phyloP scores from a whole-genome alignment of 179 eudicot genomes.

The Beta macrorhiza region DNA sequence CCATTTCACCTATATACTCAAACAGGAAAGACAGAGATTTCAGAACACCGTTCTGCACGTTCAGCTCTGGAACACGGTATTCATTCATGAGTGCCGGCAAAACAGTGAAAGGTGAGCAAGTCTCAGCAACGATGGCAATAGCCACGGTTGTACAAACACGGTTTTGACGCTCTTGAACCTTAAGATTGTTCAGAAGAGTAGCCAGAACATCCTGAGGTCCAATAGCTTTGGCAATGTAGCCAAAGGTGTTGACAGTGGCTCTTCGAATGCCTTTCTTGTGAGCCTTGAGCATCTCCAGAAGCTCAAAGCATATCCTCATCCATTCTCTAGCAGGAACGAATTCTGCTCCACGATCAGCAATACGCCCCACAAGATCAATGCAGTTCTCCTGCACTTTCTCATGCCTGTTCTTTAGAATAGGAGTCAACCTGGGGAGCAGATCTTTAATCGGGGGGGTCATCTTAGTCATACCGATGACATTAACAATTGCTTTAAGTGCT shows the following conservation, averaged over 20 bases:
- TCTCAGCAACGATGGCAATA: constrained; percentile 91
- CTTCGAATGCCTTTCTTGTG: constrained; percentile 92
- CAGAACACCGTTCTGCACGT: constrained; percentile 87
- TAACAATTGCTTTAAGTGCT: constrained; percentile 87
- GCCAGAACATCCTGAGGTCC: constrained; percentile 95
- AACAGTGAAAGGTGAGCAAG: constrained; percentile 90
- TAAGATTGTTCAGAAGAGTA: constrained; percentile 75
- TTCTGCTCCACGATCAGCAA: constrained; percentile 96
- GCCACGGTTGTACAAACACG: constrained; percentile 98
- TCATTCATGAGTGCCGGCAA: constrained; percentile 93
- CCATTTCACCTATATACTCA: constrained; percentile 95
- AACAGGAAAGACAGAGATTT: constrained; percentile 84
- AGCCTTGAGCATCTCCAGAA: constrained; percentile 91
- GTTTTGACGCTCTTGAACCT: constrained; percentile 91
- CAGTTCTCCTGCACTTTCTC: constrained; percentile 96
- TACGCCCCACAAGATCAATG: constrained; percentile 87
- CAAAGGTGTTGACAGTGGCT: constrained; percentile 91
- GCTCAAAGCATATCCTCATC: constrained; percentile 97
- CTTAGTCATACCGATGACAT: constrained; percentile 93
- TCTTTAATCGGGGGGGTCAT: constrained; percentile 98
- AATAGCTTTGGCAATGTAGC: constrained; percentile 92
- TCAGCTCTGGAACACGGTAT: constrained; percentile 94
- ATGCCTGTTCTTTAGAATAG: constrained; percentile 85
- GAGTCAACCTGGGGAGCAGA: constrained; percentile 79
- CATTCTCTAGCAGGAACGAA: constrained; percentile 93